Percentiles rank a stretch among this genome's conserved stretches.
Evolutionary conservation across 73 alveolate genomes (phyloP).

Genomic region (Paramecium octaurelia): DNA sequence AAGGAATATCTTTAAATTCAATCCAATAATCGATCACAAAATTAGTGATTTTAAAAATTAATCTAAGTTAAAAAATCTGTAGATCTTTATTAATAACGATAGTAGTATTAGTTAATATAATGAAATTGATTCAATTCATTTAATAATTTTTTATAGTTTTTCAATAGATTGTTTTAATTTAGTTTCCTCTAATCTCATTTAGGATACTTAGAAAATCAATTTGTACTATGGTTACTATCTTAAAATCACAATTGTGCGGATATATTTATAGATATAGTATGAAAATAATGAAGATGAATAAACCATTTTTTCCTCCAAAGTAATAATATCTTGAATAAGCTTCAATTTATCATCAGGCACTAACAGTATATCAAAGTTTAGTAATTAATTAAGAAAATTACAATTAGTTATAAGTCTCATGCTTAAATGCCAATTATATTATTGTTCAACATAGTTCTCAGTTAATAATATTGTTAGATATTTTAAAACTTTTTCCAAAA

Average conservation of each 20-base stretch:
- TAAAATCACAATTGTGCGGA: background rate
- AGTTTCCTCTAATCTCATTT: background rate
- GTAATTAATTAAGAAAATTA: background rate
- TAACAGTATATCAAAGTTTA: background rate
- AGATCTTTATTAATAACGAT: no score
- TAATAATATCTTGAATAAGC: background rate
- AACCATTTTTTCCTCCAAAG: background rate
- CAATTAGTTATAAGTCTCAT: background rate
- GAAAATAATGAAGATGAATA: background rate
- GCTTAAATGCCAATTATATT: background rate
- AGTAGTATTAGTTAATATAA: no score
- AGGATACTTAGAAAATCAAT: background rate
- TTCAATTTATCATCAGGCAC: background rate
- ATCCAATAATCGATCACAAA: no score
- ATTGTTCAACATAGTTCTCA: background rate
- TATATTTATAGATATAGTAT: background rate
- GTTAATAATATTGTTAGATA: background rate
- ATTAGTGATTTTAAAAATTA: no score
- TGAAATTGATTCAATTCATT: background rate
- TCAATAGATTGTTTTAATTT: background rate
- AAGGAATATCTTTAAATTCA: no score
- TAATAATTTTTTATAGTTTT: background rate
- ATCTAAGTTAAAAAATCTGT: no score
- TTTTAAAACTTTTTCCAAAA: background rate
- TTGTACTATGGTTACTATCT: background rate